phyloP scores from a whole-genome alignment of 2,329 filamentous ascomycete species.

The Beauveria sp. region DNA sequence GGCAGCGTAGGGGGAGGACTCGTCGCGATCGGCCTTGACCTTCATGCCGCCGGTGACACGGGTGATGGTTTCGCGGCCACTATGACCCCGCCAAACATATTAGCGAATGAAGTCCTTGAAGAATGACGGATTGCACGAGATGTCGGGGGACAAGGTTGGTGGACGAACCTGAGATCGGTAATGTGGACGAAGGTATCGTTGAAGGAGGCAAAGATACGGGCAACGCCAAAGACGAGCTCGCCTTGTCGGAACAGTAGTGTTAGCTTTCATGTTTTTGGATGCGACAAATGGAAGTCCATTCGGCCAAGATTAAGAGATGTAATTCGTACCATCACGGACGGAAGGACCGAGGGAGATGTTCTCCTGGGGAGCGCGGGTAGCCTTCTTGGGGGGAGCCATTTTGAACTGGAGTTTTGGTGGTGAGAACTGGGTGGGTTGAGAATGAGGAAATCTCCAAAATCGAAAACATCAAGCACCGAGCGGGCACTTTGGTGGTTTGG shows the following conservation, averaged over 20 bases:
- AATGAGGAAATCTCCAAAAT: constrained; percentile 16
- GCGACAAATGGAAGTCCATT: too few relatives aligned
- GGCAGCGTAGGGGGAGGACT: constrained; percentile 98
- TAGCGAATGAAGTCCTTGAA: constrained; percentile 16
- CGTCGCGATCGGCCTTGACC: constrained; percentile 99
- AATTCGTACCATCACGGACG: constrained; percentile 77
- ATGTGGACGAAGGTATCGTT: constrained; percentile 96
- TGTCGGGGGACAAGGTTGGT: too few relatives aligned
- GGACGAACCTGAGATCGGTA: constrained; percentile 87
- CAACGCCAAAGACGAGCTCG: constrained; percentile 96
- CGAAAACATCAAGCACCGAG: constrained; percentile 18
- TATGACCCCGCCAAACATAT: constrained; percentile 35
- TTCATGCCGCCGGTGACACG: constrained; percentile 99
- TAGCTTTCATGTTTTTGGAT: too few relatives aligned
- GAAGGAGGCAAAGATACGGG: constrained; percentile 92
- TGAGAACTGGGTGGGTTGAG: constrained; percentile 12
- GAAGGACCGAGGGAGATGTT: constrained; percentile 98
- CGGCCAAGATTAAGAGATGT: too few relatives aligned
- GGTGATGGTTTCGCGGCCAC: constrained; percentile 99
- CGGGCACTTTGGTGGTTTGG: constrained; percentile 15
- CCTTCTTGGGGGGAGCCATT: constrained; percentile 90
- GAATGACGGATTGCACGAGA: too few relatives aligned
- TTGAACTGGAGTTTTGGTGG: constrained; percentile 16
- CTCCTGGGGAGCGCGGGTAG: constrained; percentile 76
- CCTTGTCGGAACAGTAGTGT: constrained; percentile 44